These are phyloP conservation scores for Phaffomyces opuntiae DNA, from an alignment of 805 yeast genomes.

Conservation along the genomic window DNA sequence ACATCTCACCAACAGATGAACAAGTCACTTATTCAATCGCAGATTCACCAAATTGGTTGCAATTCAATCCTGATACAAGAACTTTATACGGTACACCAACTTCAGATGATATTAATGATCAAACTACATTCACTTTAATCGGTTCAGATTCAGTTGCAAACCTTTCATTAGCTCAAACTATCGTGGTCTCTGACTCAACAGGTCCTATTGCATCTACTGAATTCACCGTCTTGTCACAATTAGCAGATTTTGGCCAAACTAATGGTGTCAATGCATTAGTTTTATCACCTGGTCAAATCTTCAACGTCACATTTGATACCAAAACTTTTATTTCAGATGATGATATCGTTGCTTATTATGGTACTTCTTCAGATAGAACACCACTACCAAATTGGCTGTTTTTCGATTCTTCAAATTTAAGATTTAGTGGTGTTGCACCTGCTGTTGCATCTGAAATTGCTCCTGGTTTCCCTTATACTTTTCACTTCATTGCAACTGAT, in stretches of 20 bases:
- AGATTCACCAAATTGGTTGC: slow-evolving; percentile 71
- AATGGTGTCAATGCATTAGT: slow-evolving; percentile 74
- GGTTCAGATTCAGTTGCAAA: slow-evolving; percentile 51
- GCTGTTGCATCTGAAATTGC: slow-evolving; percentile 80
- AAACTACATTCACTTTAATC: slow-evolving; percentile 42
- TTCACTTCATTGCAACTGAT: slow-evolving; percentile 76
- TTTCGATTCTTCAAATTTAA: slow-evolving; percentile 54
- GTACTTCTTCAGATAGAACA: slow-evolving; percentile 72
- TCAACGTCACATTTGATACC: slow-evolving; percentile 56
- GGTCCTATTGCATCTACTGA: slow-evolving; percentile 44
- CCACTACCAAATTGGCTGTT: slow-evolving; percentile 88
- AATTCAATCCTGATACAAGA: slow-evolving; percentile 55
- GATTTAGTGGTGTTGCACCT: slow-evolving; percentile 86
- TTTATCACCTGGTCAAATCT: slow-evolving; percentile 59
- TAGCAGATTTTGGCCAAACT: slow-evolving; percentile 62
- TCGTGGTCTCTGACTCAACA: slow-evolving; percentile 52
- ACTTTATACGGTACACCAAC: slow-evolving; percentile 66
- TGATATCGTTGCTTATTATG: slow-evolving; percentile 62
- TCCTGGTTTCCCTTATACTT: slow-evolving; percentile 67
- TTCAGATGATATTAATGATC: slow-evolving; percentile 34
- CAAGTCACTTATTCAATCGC: slow-evolving; percentile 48
- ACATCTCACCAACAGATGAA: slow-evolving; percentile 34
- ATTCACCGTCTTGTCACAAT: slow-evolving; percentile 41
- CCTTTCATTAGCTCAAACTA: slow-evolving; percentile 35
- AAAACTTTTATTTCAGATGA: slow-evolving; percentile 52